These are phyloP conservation scores for Cotoneaster glaucophyllus DNA, from an alignment of 306 rosid species.

Conservation along the genomic window DNA sequence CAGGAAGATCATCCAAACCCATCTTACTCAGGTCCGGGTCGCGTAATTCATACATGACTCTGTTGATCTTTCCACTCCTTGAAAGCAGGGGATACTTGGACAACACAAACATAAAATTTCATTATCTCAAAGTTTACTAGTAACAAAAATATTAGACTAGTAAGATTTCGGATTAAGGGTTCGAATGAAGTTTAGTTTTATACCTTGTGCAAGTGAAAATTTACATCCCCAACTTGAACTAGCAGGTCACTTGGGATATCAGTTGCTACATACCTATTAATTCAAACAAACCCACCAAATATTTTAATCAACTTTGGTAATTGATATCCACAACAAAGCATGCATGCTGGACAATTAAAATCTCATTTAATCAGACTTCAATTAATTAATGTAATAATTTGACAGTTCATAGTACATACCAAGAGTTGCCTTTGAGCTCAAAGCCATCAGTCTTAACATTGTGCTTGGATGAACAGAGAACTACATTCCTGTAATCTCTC, in stretches of 20 bases:
- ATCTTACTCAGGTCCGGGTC: constrained; percentile 60
- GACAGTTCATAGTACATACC: constrained; percentile 38
- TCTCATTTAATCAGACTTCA: not conserved
- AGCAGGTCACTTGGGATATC: constrained; percentile 87
- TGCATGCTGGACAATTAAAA: not conserved
- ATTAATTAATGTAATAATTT: not conserved
- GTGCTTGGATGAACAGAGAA: constrained; percentile 55
- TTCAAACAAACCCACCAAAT: not conserved
- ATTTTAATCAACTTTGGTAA: not conserved
- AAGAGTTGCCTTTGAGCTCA: constrained; percentile 72
- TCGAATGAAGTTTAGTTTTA: too few relatives aligned
- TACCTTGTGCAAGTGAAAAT: constrained; percentile 88
- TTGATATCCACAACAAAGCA: not conserved
- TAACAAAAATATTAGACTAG: not conserved
- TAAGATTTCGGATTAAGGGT: not conserved
- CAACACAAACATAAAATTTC: constrained; percentile 15
- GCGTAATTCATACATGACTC: constrained; percentile 63
- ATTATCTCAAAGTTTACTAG: not conserved
- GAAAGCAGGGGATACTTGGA: constrained; percentile 82
- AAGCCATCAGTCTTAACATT: constrained; percentile 83
- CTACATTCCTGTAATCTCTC: constrained; percentile 60
- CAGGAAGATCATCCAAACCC: constrained; percentile 77
- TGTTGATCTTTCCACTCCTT: constrained; percentile 86
- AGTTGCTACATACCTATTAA: constrained; percentile 71
- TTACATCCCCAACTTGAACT: constrained; percentile 65